Evolutionary conservation across 73 alveolate genomes (phyloP).

Genomic region (Blepharisma japonicum): DNA sequence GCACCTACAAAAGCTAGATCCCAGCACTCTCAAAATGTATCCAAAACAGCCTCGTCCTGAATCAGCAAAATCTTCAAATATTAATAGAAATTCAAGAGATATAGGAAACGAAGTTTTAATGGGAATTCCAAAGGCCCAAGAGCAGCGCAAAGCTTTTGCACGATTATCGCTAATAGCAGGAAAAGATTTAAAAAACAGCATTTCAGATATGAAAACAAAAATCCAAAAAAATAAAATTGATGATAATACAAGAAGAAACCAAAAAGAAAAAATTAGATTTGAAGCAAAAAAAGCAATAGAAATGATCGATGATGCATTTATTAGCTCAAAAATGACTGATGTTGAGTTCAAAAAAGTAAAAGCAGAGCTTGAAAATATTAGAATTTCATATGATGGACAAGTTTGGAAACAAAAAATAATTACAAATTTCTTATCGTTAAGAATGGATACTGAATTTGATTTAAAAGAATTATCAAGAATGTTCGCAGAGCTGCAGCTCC

Average conservation of each 20-base stretch:
- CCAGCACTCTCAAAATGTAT: no score
- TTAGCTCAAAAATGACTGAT: conserved; percentile 9
- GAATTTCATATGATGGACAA: background rate
- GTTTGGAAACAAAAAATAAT: conserved; percentile 9
- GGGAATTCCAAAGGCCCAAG: conserved; percentile 5
- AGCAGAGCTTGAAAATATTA: background rate
- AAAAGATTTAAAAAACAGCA: background rate
- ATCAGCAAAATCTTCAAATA: conserved; percentile 9
- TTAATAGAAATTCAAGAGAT: background rate
- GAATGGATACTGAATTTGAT: background rate
- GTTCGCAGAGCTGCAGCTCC: conserved; percentile 9
- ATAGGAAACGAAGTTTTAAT: background rate
- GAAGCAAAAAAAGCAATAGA: background rate
- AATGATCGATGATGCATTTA: background rate
- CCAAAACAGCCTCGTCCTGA: background rate
- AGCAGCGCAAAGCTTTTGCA: background rate
- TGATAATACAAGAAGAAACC: background rate
- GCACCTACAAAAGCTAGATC: no score
- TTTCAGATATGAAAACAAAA: background rate
- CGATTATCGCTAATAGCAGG: background rate
- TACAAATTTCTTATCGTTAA: conserved; percentile 11
- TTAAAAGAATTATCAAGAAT: conserved; percentile 1
- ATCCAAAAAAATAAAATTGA: background rate
- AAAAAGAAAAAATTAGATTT: background rate
- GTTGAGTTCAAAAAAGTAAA: background rate